phyloP scores from a whole-genome alignment of 1,284 basidiomycete species.

The Apiotrichum montevideense region DNA sequence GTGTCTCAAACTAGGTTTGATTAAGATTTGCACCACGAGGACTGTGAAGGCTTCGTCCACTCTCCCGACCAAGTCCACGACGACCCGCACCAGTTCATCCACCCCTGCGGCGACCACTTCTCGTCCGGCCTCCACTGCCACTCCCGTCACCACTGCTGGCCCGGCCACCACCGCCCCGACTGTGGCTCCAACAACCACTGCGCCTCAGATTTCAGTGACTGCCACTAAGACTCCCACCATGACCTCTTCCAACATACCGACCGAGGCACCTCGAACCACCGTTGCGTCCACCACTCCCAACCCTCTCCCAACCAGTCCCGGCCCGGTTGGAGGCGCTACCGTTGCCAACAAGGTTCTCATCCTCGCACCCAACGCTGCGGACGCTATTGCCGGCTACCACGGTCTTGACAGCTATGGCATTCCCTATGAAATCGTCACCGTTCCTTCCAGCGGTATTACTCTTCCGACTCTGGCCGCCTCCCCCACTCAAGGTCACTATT shows the following conservation, averaged over 20 bases:
- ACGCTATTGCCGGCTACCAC: neutral
- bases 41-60: too few species aligned
- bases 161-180: neutral
- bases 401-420: slow-evolving; percentile 7
- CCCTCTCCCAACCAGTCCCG: neutral
- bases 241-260: neutral
- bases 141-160: neutral
- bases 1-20: too few species aligned
- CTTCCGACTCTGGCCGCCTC: slow-evolving; percentile 2
- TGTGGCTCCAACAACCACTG: neutral
- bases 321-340: slow-evolving; percentile 2
- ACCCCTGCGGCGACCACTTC: neutral
- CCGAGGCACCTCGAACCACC: neutral
- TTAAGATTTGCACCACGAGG: too few species aligned
- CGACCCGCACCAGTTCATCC: too few species aligned
- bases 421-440: slow-evolving; percentile 2
- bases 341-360: slow-evolving; percentile 5
- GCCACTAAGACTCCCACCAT: neutral
- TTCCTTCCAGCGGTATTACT: neutral
- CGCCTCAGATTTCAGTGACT: neutral
- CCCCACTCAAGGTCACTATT: slow-evolving; percentile 2
- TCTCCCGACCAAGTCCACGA: too few species aligned
- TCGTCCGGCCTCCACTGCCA: neutral
- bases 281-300: too few species aligned
- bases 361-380: neutral